Evolutionary conservation across 441 rosid genomes (phyloP), one percentile per base, ranked within the genome.

Genomic region (Populus trichocarpa): DNA sequence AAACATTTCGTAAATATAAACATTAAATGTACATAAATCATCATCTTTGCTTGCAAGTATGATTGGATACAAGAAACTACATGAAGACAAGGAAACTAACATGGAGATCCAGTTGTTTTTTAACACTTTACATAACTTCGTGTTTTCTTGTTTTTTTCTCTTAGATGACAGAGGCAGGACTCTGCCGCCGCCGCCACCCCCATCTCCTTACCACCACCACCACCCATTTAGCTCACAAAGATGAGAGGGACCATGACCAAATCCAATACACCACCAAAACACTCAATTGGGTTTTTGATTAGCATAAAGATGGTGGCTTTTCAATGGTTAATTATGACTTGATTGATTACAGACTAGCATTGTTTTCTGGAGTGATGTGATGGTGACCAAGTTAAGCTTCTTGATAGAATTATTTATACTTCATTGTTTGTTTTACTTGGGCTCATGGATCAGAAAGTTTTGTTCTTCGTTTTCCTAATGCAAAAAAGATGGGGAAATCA

Each of bases 21-120:
- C 13, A 38, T 30, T 11, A 30, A 30, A 20, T 69, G 16, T 3
- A 14, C 16, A 50, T 5, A 50, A 50, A 10, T 32, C 71, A 36
- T 79, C 88, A 46, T 78, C 89, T 86, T 87, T 78, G 86, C 89
- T 88, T 88, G 65, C 35, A 87, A 88, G 88, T 68, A 81, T 81
- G 69, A 82, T 76, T 40, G 75, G 7, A 67, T 46, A 33, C 28
- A 61, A 26, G 67, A 77, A 74, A 76, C 65, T 28, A 50, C 1
- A 70, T 35, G 79, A 38, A 72, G 6, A 7, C 57, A 50, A 14
- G 57, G 57, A 50, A 16, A 50, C 20, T 50, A 38, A 38, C 46
- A 38, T 38, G 46, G 46, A 38, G 32, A 30, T 78, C 81, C 85
- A 70, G 79, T 71, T 72, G 74, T 65, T 75, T 14, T 22, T 7